phyloP scores from a whole-genome alignment of 2,329 filamentous ascomycete species.

The Onygenales sp. region DNA sequence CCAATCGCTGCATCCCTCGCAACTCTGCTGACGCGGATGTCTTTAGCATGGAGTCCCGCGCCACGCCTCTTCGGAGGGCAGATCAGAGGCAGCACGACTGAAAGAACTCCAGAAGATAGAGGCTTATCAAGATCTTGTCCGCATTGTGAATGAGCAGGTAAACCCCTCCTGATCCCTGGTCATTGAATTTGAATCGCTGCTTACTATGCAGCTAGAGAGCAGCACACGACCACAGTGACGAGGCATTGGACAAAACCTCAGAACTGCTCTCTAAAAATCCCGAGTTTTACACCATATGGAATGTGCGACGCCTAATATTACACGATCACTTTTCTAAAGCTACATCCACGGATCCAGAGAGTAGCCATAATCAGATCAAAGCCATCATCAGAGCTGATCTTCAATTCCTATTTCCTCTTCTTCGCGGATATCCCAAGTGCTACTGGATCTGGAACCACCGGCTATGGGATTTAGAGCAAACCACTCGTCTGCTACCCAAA shows the following conservation, averaged over 20 bases:
- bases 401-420: conserved; percentile 69
- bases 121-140: conserved; percentile 64
- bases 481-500: conserved; percentile 53
- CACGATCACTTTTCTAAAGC: conserved; percentile 45
- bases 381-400: conserved; percentile 64
- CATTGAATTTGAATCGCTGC: neutral
- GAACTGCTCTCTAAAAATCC: conserved; percentile 37
- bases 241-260: conserved; percentile 34
- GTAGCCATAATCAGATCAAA: conserved; percentile 34
- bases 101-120: conserved; percentile 67
- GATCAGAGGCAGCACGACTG: conserved; percentile 60
- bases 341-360: conserved; percentile 5
- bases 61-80: conserved; percentile 46
- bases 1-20: neutral
- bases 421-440: conserved; percentile 85
- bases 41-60: conserved; percentile 75
- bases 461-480: conserved; percentile 69
- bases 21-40: neutral
- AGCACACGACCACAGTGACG: conserved; percentile 30
- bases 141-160: conserved; percentile 58
- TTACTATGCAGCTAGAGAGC: conserved; percentile 22
- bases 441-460: conserved; percentile 99
- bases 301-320: conserved; percentile 57
- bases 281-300: conserved; percentile 42
- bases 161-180: neutral